Conservation (phyloP, 768 basidiomycete species). For the Auriscalpium orientale region DNA sequence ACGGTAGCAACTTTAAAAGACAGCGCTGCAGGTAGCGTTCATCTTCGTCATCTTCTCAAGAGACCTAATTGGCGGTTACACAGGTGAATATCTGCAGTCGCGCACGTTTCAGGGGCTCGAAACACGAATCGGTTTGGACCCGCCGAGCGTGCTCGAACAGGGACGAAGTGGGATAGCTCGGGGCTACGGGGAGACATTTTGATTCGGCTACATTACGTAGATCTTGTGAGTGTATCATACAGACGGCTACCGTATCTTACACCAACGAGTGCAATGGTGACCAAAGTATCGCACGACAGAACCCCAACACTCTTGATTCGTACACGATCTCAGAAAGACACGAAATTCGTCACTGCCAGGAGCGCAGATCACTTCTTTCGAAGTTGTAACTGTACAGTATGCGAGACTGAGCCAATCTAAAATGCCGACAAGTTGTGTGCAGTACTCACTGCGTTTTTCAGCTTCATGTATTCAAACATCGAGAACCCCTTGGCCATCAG, state of each 20-base stretch:
- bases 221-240: too few relatives aligned
- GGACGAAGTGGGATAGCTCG: slow-evolving; percentile 86
- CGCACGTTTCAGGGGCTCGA: slow-evolving; percentile 83
- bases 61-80: background rate
- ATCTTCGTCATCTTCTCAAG: background rate
- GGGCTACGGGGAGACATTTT: slow-evolving; percentile 56
- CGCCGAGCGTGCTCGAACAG: slow-evolving; percentile 77
- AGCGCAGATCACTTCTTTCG: too few relatives aligned
- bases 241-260: too few relatives aligned
- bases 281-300: too few relatives aligned
- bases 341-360: too few relatives aligned
- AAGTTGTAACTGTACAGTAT: too few relatives aligned
- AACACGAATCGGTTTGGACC: slow-evolving; percentile 64
- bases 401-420: too few relatives aligned
- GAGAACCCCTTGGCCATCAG: background rate
- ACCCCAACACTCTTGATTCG: too few relatives aligned
- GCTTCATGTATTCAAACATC: slow-evolving; percentile 1
- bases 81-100: slow-evolving; percentile 63
- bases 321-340: too few relatives aligned
- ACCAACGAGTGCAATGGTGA: too few relatives aligned
- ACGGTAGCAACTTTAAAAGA: slow-evolving; percentile 47
- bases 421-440: too few relatives aligned
- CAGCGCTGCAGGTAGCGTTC: slow-evolving; percentile 57
- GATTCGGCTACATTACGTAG: too few relatives aligned
- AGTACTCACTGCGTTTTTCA: background rate